These are phyloP conservation scores for Collariella sp. DNA, from an alignment of 495 filamentous ascomycete genomes.

Conservation along the genomic window DNA sequence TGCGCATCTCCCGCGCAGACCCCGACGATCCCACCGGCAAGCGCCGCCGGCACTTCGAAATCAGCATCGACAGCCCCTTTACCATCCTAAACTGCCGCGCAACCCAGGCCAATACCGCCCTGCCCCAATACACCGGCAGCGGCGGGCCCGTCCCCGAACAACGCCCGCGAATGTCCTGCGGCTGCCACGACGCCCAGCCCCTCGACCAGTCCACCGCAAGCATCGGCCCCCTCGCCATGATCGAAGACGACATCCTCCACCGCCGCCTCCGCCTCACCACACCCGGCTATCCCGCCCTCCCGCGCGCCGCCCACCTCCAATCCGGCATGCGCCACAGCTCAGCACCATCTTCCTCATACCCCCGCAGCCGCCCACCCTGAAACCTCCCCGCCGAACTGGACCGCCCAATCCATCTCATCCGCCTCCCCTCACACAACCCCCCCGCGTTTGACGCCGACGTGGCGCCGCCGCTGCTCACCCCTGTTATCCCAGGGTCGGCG, in stretches of 20 bases:
- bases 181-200: slow-evolving; percentile 62
- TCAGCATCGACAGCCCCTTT: slow-evolving; percentile 96
- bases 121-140: slow-evolving; percentile 73
- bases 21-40: slow-evolving; percentile 61
- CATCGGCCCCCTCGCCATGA: slow-evolving; percentile 20
- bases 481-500: too few relatives aligned
- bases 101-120: slow-evolving; percentile 78
- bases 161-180: slow-evolving; percentile 54
- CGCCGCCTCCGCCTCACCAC: slow-evolving; percentile 19
- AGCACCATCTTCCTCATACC: slow-evolving; percentile 8
- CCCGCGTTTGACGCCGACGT: slow-evolving; percentile 83
- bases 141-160: slow-evolving; percentile 38
- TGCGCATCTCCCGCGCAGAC: slow-evolving; percentile 87
- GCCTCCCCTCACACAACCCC: slow-evolving; percentile 82
- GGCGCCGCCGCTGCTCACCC: slow-evolving; percentile 44
- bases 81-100: slow-evolving; percentile 92
- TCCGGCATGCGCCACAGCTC: neutral
- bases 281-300: slow-evolving; percentile 14
- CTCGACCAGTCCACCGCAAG: slow-evolving; percentile 32
- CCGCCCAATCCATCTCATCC: slow-evolving; percentile 81
- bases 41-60: slow-evolving; percentile 92
- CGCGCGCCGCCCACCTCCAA: slow-evolving; percentile 27
- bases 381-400: slow-evolving; percentile 17
- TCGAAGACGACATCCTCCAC: slow-evolving; percentile 19
- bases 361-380: slow-evolving; percentile 13